These are phyloP conservation scores for Colletotrichum endophyticum DNA, from an alignment of 2,329 filamentous ascomycete genomes.

Conservation along the genomic window DNA sequence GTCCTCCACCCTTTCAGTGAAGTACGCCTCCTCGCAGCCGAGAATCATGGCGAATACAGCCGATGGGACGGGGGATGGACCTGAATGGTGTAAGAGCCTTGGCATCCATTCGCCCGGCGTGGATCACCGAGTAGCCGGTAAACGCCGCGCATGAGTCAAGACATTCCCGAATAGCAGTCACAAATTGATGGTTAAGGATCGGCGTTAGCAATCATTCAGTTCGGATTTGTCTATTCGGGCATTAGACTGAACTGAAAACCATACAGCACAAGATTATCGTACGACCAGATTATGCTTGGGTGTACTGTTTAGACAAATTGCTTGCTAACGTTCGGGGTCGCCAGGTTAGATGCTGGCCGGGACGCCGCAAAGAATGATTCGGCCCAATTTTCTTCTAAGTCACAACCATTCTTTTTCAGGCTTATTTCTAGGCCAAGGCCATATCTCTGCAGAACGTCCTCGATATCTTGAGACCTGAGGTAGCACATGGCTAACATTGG, in stretches of 20 bases:
- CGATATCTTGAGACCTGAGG: neutral
- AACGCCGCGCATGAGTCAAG: neutral
- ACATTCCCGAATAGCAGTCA: neutral
- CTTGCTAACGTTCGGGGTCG: neutral
- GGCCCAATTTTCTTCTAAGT: neutral
- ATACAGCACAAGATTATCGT: neutral
- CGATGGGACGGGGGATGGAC: neutral
- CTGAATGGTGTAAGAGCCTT: neutral
- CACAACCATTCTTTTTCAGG: neutral
- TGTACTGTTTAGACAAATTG: neutral
- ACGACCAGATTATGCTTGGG: neutral
- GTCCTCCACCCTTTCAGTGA: neutral
- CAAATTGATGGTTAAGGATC: neutral
- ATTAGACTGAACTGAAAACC: neutral
- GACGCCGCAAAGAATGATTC: neutral
- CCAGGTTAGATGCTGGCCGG: neutral
- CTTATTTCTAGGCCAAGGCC: neutral
- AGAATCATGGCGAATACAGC: neutral
- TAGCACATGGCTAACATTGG: neutral
- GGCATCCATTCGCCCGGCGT: neutral
- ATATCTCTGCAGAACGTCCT: neutral
- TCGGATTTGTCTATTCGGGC: neutral
- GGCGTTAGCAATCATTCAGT: neutral
- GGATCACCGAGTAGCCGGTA: neutral
- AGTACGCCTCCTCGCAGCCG: neutral